Conservation (phyloP, 805 yeast genomes). For the Lipomyces kockii region DNA sequence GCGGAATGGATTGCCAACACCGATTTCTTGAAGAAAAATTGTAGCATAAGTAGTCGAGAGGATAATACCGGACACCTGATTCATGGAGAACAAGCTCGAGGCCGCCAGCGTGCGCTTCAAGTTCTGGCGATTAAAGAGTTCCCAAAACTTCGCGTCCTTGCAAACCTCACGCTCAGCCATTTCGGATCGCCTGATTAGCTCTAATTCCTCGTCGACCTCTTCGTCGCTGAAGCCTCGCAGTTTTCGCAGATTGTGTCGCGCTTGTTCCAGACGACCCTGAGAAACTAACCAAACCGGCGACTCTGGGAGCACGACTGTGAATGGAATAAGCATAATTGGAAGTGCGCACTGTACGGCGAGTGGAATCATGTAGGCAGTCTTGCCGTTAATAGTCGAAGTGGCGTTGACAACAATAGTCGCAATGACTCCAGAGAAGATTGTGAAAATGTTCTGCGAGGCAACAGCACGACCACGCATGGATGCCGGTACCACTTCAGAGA, state of each 20-base stretch:
- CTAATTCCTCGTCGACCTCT: conserved; percentile 5
- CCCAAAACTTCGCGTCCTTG: conserved; percentile 7
- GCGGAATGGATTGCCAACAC: conserved; percentile 13
- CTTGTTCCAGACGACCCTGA: conserved; percentile 11
- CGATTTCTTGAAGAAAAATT: conserved; percentile 12
- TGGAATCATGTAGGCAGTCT: conserved; percentile 8
- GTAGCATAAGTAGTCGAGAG: conserved; percentile 19
- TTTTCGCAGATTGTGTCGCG: conserved; percentile 5
- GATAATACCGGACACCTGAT: conserved; percentile 16
- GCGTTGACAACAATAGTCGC: conserved; percentile 18
- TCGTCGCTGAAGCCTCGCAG: conserved; percentile 16
- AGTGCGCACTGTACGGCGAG: conserved; percentile 17
- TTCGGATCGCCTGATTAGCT: conserved; percentile 2
- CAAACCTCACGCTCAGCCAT: conserved; percentile 7
- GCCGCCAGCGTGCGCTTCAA: conserved; percentile 20
- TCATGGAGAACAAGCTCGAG: conserved; percentile 11
- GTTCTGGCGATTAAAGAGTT: conserved; percentile 12
- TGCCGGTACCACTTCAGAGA: conserved; percentile 15
- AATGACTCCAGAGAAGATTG: conserved; percentile 15
- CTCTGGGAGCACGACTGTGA: conserved; percentile 10
- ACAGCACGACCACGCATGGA: conserved; percentile 21
- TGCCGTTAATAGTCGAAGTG: conserved; percentile 7
- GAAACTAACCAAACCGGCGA: conserved; percentile 12
- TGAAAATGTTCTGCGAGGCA: conserved; percentile 12
- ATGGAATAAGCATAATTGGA: conserved; percentile 9